Evolutionary conservation across 2,329 filamentous ascomycete genomes (phyloP).

Genomic region (Fragosphaeria purpurea): DNA sequence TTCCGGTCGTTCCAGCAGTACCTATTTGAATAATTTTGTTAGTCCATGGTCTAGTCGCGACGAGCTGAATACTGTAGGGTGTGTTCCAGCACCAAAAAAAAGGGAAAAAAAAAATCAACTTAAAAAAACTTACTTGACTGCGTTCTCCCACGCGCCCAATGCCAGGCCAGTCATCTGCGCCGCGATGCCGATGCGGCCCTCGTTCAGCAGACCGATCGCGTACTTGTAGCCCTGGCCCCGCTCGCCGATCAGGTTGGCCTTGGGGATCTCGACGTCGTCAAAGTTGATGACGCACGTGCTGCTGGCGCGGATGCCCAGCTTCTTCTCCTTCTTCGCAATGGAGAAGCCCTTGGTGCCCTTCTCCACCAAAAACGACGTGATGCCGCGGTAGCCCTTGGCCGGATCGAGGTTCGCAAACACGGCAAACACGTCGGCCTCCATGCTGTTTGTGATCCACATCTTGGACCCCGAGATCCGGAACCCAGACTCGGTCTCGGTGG

Average conservation of each 20-base stretch:
- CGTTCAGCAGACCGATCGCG: conserved; percentile 86
- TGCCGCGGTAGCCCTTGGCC: conserved; percentile 89
- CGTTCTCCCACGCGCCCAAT: conserved; percentile 90
- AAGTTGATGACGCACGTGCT: conserved; percentile 97
- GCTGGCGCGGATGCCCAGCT: conserved; percentile 90
- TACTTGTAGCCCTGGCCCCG: conserved; percentile 96
- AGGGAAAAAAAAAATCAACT: no score
- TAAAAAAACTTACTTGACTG: conserved; percentile 38
- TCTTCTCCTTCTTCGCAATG: conserved; percentile 99
- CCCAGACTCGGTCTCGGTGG: conserved; percentile 69
- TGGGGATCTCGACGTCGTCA: conserved; percentile 86
- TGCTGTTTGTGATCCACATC: conserved; percentile 99
- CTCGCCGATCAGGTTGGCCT: conserved; percentile 78
- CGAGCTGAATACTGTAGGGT: no score
- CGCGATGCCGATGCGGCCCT: conserved; percentile 94
- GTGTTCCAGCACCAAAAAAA: no score
- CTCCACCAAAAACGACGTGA: conserved; percentile 91
- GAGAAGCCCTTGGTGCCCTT: conserved; percentile 82
- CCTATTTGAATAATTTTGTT: conserved; percentile 14
- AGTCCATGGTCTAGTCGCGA: no score
- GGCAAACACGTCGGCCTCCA: conserved; percentile 91
- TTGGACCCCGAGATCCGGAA: conserved; percentile 86
- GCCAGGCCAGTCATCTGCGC: conserved; percentile 98
- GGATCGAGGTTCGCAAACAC: conserved; percentile 95
- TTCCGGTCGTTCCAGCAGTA: conserved; percentile 98